Base-by-base conservation (phyloP, 768 basidiomycete species). In the Scleroderma bovista region DNA sequence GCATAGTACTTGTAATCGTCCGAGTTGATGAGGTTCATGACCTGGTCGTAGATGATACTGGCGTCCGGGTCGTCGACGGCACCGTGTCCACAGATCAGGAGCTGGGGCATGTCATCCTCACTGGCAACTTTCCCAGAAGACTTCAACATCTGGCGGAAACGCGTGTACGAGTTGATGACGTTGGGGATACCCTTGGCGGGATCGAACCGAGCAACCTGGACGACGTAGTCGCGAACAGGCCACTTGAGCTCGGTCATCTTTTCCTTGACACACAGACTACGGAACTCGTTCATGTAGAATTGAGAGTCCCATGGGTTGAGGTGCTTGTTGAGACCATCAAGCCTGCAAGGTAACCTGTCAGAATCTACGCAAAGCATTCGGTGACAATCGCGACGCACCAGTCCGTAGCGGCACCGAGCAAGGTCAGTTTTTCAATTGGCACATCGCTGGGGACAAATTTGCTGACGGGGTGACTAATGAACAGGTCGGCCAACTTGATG, bases 51-150 rank as follows among this genome's bases (percentile, higher is more conserved):
- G 67, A 92, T 91, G 72, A 89, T 88, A 68, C 84, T 89, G 13
- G 92, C 92, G 73, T 96, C 92, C 15, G 92, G 93, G 67, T 96
- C 93, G 58, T 96, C 93, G 52, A 96, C 91, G 23, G 87, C 88
- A 47, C 92, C 92, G 64, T 96, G 93, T 19, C 93, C 93, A 65
- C 88, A 90, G 56, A 92, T 68, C 60, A 92, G 72, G 56, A 92
- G 68, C 64, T 92, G 89, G 49, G 89, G 89, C 38, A 75, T 72
- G 5, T 81, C 74, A 6, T 79, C 73, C 32, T 71, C 72, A 12
- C 57, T 59, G 43, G 77, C 58, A 6, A 76, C 69, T 7, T 69
- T 65, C 23, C 72, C 70, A 19, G 72, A 71, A 46, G 65, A 62
- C 51, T 69, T 67, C 54, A 92, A 75, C 22, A 84, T 72, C 52